Evolutionary conservation across 2,329 filamentous ascomycete species (phyloP).

Genomic region (Anthostomella pinea): DNA sequence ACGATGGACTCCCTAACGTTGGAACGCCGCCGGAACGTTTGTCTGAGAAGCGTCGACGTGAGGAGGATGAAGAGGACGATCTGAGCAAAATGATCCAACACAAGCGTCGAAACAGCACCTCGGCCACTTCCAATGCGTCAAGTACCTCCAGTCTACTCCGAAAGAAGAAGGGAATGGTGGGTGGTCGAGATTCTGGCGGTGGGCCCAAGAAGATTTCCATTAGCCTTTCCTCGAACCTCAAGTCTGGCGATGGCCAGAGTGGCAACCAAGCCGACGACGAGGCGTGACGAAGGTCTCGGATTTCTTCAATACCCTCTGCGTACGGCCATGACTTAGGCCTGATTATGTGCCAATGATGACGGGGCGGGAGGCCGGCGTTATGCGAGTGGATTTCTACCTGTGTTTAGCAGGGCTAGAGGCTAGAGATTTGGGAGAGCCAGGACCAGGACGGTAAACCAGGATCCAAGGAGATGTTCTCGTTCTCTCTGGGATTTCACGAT

Average conservation of each 20-base stretch:
- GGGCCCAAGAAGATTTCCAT: constrained; percentile 57
- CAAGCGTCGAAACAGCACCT: constrained; percentile 60
- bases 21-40: constrained; percentile 72
- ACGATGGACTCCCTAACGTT: constrained; percentile 33
- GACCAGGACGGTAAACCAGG: constrained; percentile 7
- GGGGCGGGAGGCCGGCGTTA: constrained; percentile 30
- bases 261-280: constrained; percentile 18
- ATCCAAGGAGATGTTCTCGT: constrained; percentile 2
- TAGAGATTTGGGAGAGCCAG: constrained; percentile 14
- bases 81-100: constrained; percentile 74
- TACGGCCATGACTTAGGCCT: constrained; percentile 19
- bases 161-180: constrained; percentile 46
- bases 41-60: constrained; percentile 84
- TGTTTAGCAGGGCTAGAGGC: constrained; percentile 22
- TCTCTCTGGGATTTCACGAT: constrained; percentile 6
- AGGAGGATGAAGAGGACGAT: constrained; percentile 92
- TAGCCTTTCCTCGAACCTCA: constrained; percentile 49
- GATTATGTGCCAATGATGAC: constrained; percentile 21
- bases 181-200: constrained; percentile 37
- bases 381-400: constrained; percentile 21
- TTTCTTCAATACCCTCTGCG: constrained; percentile 12
- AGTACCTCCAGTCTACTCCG: constrained; percentile 37
- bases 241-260: constrained; percentile 24
- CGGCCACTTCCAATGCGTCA: constrained; percentile 42
- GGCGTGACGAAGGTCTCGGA: no score